phyloP scores from a whole-genome alignment of 306 rosid species.

The Hylodesmum podocarpum region DNA sequence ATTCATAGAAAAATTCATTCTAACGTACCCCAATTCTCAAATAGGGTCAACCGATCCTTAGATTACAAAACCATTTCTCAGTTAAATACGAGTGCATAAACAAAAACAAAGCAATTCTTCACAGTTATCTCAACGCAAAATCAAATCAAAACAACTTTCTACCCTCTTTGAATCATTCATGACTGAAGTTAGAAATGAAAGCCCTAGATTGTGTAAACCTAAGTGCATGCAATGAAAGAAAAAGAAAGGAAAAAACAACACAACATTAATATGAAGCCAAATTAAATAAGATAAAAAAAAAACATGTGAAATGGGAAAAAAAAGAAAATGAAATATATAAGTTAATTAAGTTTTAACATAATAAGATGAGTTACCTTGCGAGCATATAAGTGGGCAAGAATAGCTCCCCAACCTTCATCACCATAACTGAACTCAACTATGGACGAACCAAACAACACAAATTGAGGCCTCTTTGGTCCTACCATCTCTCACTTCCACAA shows the following conservation, averaged over 20 bases:
- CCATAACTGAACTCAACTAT: slow-evolving; percentile 63
- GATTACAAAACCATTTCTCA: background rate
- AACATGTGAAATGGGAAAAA: background rate
- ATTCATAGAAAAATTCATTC: too few species aligned
- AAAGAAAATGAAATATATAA: background rate
- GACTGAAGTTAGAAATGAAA: background rate
- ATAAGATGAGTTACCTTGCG: slow-evolving; percentile 72
- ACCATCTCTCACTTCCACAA: slow-evolving; percentile 54
- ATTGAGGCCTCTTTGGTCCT: slow-evolving; percentile 76
- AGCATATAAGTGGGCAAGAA: slow-evolving; percentile 63
- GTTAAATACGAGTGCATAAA: background rate
- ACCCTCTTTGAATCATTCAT: background rate
- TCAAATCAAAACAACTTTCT: background rate
- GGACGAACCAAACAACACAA: slow-evolving; percentile 92
- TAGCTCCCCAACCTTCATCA: slow-evolving; percentile 76
- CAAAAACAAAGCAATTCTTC: background rate
- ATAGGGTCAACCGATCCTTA: background rate
- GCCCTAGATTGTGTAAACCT: background rate
- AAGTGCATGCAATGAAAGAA: slow-evolving; percentile 4
- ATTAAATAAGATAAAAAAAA: background rate
- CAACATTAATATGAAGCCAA: background rate
- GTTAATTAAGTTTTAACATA: too few species aligned
- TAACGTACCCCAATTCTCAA: too few species aligned
- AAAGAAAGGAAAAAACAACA: background rate
- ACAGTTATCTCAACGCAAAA: background rate